Evolutionary conservation across 129 eudicot genomes (phyloP).

Genomic region (Chrysanthemum seticuspe): DNA sequence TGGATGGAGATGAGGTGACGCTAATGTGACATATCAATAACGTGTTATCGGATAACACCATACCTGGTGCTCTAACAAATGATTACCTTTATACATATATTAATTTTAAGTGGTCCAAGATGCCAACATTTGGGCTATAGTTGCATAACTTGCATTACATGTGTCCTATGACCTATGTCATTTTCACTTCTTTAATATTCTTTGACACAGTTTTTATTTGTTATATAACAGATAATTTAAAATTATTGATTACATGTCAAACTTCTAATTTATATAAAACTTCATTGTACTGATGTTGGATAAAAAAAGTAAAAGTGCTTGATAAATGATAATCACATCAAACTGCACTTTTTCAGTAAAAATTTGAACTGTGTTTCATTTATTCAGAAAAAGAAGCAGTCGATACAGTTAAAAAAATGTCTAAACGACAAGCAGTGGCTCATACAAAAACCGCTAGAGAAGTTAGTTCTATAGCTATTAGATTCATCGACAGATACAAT

Average conservation of each 20-base stretch:
- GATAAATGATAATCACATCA: too few species aligned
- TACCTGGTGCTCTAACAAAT: too few species aligned
- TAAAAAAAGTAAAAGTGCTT: too few species aligned
- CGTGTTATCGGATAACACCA: too few species aligned
- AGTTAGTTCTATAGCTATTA: conserved; percentile 9
- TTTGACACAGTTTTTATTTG: background rate
- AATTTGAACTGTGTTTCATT: too few species aligned
- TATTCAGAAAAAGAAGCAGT: background rate
- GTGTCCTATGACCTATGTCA: background rate
- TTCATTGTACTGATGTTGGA: too few species aligned
- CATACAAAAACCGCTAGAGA: conserved; percentile 3
- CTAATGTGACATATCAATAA: too few species aligned
- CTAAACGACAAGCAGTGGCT: background rate
- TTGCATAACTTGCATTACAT: too few species aligned
- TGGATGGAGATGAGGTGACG: too few species aligned
- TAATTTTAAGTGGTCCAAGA: conserved; percentile 16
- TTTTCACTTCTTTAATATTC: conserved; percentile 24
- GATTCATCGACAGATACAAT: background rate
- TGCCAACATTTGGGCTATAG: conserved; percentile 16
- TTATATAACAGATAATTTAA: background rate
- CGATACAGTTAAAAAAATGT: background rate
- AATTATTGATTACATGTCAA: background rate
- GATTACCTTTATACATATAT: background rate
- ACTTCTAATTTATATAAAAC: too few species aligned
- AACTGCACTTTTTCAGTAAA: too few species aligned